Evolutionary conservation across 208 protist species (phyloP).

Genomic region (Borovskyia barvae): DNA sequence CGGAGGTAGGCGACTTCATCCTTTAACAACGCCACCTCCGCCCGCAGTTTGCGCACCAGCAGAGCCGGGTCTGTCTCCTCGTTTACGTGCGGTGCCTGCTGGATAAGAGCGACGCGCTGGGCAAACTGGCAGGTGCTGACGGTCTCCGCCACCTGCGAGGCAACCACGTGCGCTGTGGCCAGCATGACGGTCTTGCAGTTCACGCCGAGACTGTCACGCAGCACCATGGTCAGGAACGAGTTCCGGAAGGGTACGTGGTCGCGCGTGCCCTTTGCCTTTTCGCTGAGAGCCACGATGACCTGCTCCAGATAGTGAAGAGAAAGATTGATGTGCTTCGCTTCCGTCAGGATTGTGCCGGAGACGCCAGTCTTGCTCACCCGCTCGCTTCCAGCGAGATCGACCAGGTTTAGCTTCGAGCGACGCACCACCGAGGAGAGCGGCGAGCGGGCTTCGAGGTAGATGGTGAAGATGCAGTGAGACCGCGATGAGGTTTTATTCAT

Average conservation of each 20-base stretch:
- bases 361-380: conserved; percentile 84
- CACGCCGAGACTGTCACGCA: conserved; percentile 91
- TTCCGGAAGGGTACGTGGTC: conserved; percentile 95
- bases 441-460: conserved; percentile 69
- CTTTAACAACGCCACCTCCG: conserved; percentile 83
- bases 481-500: conserved; percentile 93
- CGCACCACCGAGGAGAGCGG: conserved; percentile 50
- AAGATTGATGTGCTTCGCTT: conserved; percentile 93
- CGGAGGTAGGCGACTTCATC: conserved; percentile 85
- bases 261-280: conserved; percentile 70
- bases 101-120: conserved; percentile 88
- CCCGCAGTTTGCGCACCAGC: conserved; percentile 87
- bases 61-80: conserved; percentile 89
- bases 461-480: conserved; percentile 91
- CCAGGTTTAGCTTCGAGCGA: conserved; percentile 80
- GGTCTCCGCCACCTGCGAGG: conserved; percentile 70
- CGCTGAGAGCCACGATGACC: conserved; percentile 85
- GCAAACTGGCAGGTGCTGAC: conserved; percentile 91
- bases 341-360: conserved; percentile 57
- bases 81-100: conserved; percentile 86
- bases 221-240: conserved; percentile 94
- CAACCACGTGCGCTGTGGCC: conserved; percentile 75
- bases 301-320: conserved; percentile 86
- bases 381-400: conserved; percentile 94
- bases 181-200: conserved; percentile 96